Percentiles rank a stretch among this genome's conserved stretches.
Evolutionary conservation across 2,329 filamentous ascomycete genomes (phyloP).

Genomic region (Nemania serpens): DNA sequence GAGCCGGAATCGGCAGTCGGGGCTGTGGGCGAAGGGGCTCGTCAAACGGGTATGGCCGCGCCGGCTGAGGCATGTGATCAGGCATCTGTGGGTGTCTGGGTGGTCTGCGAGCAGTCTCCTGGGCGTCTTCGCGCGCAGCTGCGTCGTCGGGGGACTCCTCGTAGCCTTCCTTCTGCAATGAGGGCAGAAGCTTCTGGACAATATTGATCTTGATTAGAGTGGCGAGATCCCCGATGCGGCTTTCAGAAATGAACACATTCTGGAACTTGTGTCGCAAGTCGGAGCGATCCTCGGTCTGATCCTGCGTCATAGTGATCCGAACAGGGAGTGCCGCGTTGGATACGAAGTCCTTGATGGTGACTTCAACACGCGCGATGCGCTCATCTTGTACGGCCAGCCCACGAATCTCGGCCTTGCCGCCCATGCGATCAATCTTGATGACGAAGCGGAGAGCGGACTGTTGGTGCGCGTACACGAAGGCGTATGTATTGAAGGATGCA

Average conservation of each 20-base stretch:
- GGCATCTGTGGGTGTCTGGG: conserved; percentile 51
- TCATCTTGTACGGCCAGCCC: conserved; percentile 81
- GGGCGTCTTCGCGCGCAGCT: conserved; percentile 49
- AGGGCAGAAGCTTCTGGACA: conserved; percentile 81
- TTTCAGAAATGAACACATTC: conserved; percentile 74
- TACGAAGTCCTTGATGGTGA: conserved; percentile 75
- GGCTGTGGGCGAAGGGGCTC: conserved; percentile 68
- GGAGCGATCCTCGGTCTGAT: conserved; percentile 55
- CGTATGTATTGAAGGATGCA: conserved; percentile 68
- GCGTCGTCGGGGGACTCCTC: conserved; percentile 60
- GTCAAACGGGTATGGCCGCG: conserved; percentile 69
- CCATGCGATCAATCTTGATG: conserved; percentile 80
- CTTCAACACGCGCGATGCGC: conserved; percentile 76
- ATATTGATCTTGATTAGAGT: conserved; percentile 76
- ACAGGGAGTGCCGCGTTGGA: conserved; percentile 62
- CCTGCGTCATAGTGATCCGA: conserved; percentile 54
- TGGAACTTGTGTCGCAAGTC: conserved; percentile 55
- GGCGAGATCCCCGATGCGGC: conserved; percentile 70
- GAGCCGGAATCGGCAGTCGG: conserved; percentile 66
- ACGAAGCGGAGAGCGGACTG: conserved; percentile 86
- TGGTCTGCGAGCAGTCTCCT: conserved; percentile 49
- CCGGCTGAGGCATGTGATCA: conserved; percentile 60
- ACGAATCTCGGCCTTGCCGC: conserved; percentile 81
- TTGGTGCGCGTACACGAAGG: conserved; percentile 84
- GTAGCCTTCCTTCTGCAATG: conserved; percentile 78